Conservation (phyloP, 345 rosid species). For the Cardiospermum halicacabum region DNA sequence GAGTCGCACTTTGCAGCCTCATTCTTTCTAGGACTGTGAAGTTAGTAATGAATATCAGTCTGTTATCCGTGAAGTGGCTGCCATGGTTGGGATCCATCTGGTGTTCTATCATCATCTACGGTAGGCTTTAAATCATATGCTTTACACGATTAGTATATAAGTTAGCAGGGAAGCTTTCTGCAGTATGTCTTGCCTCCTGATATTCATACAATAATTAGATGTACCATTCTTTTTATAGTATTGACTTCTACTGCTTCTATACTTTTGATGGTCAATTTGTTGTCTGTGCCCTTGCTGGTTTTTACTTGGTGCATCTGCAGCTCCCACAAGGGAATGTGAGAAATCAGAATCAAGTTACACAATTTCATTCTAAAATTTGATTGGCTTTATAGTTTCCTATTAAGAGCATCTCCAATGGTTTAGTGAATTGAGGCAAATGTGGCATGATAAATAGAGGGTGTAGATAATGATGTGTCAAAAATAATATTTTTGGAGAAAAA, state of each 20-base stretch:
- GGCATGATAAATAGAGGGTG: too few species aligned
- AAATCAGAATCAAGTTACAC: too few species aligned
- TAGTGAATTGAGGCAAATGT: too few species aligned
- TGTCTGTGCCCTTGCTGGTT: too few species aligned
- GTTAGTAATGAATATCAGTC: background rate
- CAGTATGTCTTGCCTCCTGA: background rate
- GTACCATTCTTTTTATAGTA: background rate
- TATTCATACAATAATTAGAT: background rate
- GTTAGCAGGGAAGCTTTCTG: slow-evolving; percentile 9
- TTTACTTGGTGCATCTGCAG: too few species aligned
- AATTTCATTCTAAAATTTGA: too few species aligned
- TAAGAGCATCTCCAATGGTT: too few species aligned
- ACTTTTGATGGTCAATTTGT: background rate
- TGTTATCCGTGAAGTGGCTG: background rate
- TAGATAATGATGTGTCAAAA: too few species aligned
- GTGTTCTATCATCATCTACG: background rate
- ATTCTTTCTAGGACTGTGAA: slow-evolving; percentile 8
- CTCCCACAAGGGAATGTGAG: too few species aligned
- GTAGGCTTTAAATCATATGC: background rate
- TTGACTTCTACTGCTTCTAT: background rate
- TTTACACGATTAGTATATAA: background rate
- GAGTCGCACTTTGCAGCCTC: background rate
- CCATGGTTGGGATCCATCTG: background rate
- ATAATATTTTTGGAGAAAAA: too few species aligned
- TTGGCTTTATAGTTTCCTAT: too few species aligned